Evolutionary conservation across 768 basidiomycete genomes (phyloP), one percentile per base, ranked within the genome.

Genomic region (Pulveroboletus frians): DNA sequence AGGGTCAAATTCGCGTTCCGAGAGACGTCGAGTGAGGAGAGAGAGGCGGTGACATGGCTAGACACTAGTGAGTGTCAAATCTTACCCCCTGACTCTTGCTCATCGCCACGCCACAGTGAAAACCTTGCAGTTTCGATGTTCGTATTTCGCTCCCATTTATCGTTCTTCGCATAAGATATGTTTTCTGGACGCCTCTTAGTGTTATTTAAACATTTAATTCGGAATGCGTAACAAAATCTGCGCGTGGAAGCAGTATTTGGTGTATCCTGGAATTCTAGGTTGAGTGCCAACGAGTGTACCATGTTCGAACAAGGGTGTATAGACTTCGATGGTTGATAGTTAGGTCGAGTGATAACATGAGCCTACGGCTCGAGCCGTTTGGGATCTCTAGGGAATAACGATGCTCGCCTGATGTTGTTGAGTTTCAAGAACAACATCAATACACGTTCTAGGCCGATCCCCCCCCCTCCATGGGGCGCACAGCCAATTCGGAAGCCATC

Each of bases 401-500:
- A 88, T 21, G 92, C 93, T 43, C 92, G 76, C 43, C 95, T 78
- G 62, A 98, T 93, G 75, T 98, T 96, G 73, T 88, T 89, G 54
- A 99, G 77, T 73, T 95, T 94, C 68, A 99, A 74, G 81, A 93
- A 99, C 57, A 99, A 74, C 94, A 98, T 97, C 64, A 98, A 70
- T 44, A 99, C 93, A 47, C 92, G 88, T 71, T 96, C 93, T 52
- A 94, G 76, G 46, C 91, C 94, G 58, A 98, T 92, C 52, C 95
- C 95, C 54, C 93, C 95, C 57, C 95, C 96, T 41, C 92, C 96
- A 69, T 99, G 96, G 14, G 96, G 94, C 1, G 93, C 81, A 58
- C 92, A 95, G 20, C 94, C 96, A 67, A 96, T 78, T 53, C 84
- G 83, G 83, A 99, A 99, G 15, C 85, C 93, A 64, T 98, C 92